Evolutionary conservation across 2,329 filamentous ascomycete species (phyloP), one percentile per base, ranked within the genome.

Genomic region (Microdochium paspali): DNA sequence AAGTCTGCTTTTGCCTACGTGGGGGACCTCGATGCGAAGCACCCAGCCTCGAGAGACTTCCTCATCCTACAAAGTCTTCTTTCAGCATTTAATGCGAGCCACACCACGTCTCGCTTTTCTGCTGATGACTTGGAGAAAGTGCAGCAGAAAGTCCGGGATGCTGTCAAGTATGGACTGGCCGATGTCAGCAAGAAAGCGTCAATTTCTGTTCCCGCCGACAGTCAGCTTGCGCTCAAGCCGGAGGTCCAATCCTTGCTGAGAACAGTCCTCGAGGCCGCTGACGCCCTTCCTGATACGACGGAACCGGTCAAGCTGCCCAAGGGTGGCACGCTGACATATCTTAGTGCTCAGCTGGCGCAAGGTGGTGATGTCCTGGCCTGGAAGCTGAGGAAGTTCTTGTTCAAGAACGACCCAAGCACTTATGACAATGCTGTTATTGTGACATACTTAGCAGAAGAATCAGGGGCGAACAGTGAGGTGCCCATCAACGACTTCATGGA

Each of bases 301-400:
- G 48, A 47, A 18, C 47, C 50, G 3, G 53, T 62, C 32, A 46
- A 56, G 15, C 42, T 63, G 10, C 44, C 56, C 18, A 52, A 21
- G 35, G 35, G 35, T 20, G 18, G 18, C 10, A 20, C 12, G 6
- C 18, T 40, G 12, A n/a, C 20, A 12, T 10, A 40, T 20, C 6
- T 18, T 18, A 9, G 13, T 7, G 5, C 15, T 21, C 35, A 40
- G 10, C 35, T 40, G 13, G 35, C 23, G 35, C 35, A 40, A 21
- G 5, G 18, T 5, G 18, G 18, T 5, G 12, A 21, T 10, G 47
- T 52, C 10, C 42, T 56, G 32, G 55, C 54, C 10, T 64, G 61
- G 61, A 62, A 59, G 45, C 44, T 64, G 32, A 53, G 49, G 44
- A 53, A 49, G 23, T 63, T 63, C 39, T 54, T 64, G 9, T 46